Evolutionary conservation across 306 rosid genomes (phyloP).

Genomic region (Psophocarpus tetragonolobus): DNA sequence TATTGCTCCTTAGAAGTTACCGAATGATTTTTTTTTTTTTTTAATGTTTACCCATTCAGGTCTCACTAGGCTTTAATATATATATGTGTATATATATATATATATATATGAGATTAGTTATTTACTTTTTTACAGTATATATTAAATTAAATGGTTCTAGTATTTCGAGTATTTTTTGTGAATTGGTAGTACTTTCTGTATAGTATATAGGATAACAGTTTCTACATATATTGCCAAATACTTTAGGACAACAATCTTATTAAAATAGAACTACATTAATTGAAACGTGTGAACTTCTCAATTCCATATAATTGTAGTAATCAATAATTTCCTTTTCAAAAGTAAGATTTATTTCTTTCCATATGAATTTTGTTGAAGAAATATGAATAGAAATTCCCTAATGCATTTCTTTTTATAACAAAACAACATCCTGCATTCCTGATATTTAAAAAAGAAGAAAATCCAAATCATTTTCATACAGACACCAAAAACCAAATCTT

Average conservation of each 20-base stretch:
- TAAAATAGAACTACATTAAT: neutral
- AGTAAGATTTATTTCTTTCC: neutral
- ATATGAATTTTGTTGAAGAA: neutral
- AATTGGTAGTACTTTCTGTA: neutral
- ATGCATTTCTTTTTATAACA: neutral
- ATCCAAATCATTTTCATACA: neutral
- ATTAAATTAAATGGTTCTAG: too few relatives aligned
- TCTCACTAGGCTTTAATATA: neutral
- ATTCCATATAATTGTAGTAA: neutral
- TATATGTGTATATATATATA: too few relatives aligned
- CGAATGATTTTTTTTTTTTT: too few relatives aligned
- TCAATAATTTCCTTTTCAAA: neutral
- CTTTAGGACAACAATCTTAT: neutral
- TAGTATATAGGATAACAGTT: neutral
- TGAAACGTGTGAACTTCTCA: neutral
- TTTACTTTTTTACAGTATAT: neutral
- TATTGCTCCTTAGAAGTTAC: neutral
- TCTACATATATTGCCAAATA: neutral
- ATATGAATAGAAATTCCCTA: neutral
- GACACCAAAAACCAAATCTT: neutral
- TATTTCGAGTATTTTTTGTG: too few relatives aligned
- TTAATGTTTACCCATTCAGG: too few relatives aligned
- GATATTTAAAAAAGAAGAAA: neutral
- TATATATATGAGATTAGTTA: too few relatives aligned
- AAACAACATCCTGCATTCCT: neutral